Base-by-base conservation (phyloP, 257 asterid genomes). In the Leptodermis oblonga region DNA sequence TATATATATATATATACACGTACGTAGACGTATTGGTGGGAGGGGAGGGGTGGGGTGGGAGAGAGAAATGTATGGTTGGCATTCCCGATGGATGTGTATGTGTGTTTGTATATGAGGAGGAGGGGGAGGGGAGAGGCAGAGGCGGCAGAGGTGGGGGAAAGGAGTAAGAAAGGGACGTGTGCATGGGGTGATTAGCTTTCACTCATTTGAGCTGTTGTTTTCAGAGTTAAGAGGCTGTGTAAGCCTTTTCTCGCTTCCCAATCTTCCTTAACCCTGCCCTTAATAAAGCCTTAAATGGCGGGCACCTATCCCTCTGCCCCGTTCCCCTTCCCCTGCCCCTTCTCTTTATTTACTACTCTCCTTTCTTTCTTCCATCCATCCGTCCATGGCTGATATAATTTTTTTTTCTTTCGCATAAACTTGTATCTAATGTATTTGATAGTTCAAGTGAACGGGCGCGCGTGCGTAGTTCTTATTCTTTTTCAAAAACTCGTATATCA, bases 151-250 rank as follows among this genome's bases (percentile, higher is more conserved):
- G 87, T 82, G 90, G 90, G 90, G 90, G 88, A 77, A 74, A 75
- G 86, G 85, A 81, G 85, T 73, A 77, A 80, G 97, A 90, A 82
- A 86, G 77, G 84, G 96, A 90, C 96, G 77, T 84, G 71, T 90
- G 95, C 90, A 88, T 88, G 96, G 85, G 76, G 62, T 68, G 78
- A 85, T 85, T 91, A 79, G 83, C 90, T 85, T 85, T 92, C 84
- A 77, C 87, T 79, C 96, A 85, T 92, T 86, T n/a, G 95, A 92
- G 51, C 92, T 81, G 96, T 92, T 53, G 84, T 89, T 92, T 85
- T 92, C 98, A 86, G 66, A 87, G 61, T 89, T 89, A 89, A 71
- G 78, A 80, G 76, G 71, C 36, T 67, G 74, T 65, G 63, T 70
- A 58, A 71, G 26, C 68, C 70, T 69, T 78, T 68, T 58, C 80